Percentiles rank a stretch among this genome's conserved stretches.
phyloP scores from a whole-genome alignment of 2,329 filamentous ascomycete species.

The Fusarium pseudonygamai region DNA sequence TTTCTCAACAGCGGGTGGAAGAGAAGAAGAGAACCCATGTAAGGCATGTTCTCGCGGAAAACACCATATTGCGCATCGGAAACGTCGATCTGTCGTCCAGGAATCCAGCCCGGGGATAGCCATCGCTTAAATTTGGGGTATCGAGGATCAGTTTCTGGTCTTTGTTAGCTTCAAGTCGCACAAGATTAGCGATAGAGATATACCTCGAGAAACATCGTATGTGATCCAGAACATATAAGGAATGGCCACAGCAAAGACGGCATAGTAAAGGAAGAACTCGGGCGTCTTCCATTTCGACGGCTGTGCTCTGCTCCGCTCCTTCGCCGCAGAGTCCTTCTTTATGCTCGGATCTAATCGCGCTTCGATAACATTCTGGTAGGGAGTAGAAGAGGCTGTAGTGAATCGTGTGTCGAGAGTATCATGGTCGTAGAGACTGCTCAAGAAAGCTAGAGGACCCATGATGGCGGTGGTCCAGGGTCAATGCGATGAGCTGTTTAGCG shows the following conservation, averaged over 20 bases:
- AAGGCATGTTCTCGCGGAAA: slow-evolving; percentile 88
- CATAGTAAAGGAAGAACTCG: slow-evolving; percentile 86
- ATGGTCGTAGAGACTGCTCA: slow-evolving; percentile 68
- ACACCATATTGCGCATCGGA: slow-evolving; percentile 88
- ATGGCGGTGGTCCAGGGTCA: slow-evolving; percentile 35
- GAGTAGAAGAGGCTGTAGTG: slow-evolving; percentile 73
- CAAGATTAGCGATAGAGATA: slow-evolving; percentile 38
- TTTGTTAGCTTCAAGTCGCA: slow-evolving; percentile 20
- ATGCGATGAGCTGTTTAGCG: slow-evolving; percentile 28
- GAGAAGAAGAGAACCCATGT: slow-evolving; percentile 76
- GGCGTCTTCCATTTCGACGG: slow-evolving; percentile 84
- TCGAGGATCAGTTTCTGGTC: slow-evolving; percentile 78
- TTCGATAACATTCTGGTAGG: slow-evolving; percentile 69
- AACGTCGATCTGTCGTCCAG: slow-evolving; percentile 89
- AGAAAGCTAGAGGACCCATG: slow-evolving; percentile 57
- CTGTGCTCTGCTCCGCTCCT: slow-evolving; percentile 56
- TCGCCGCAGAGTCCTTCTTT: slow-evolving; percentile 45
- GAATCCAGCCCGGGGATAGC: slow-evolving; percentile 88
- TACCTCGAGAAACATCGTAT: slow-evolving; percentile 85
- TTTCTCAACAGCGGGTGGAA: slow-evolving; percentile 83
- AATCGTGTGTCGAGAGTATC: slow-evolving; percentile 72
- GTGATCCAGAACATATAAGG: slow-evolving; percentile 93
- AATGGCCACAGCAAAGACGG: slow-evolving; percentile 71
- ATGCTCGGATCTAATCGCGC: slow-evolving; percentile 55
- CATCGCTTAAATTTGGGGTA: slow-evolving; percentile 78